These are phyloP conservation scores for Boletus semigastroideus DNA, from an alignment of 1,284 basidiomycete genomes.

Conservation along the genomic window DNA sequence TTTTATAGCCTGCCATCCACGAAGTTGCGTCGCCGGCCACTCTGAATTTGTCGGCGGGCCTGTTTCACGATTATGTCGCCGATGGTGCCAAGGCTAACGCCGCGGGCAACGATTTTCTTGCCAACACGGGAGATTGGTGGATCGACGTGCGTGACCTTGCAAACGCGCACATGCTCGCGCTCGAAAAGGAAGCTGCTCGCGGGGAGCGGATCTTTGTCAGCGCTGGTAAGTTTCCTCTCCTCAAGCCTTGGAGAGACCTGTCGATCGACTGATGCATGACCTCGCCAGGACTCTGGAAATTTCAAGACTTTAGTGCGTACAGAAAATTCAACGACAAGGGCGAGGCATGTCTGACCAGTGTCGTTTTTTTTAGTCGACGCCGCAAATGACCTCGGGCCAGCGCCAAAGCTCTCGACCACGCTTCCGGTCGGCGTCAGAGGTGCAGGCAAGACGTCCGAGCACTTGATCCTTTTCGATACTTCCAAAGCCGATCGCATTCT, in stretches of 20 bases:
- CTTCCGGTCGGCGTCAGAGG: constrained; percentile 35
- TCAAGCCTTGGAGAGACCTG: not conserved
- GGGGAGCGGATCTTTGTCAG: constrained; percentile 58
- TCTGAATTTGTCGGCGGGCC: constrained; percentile 49
- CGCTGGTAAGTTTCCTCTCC: constrained; percentile 29
- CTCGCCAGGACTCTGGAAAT: constrained; percentile 25
- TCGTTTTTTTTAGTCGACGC: constrained; percentile 23
- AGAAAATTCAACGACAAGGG: not conserved
- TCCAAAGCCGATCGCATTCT: constrained; percentile 44
- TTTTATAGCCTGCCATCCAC: constrained; percentile 46
- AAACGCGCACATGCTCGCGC: constrained; percentile 53
- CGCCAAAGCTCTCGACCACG: constrained; percentile 19
- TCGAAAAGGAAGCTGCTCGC: constrained; percentile 54
- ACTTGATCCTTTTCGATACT: constrained; percentile 30
- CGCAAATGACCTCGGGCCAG: constrained; percentile 29
- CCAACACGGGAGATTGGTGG: constrained; percentile 37
- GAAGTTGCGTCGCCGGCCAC: constrained; percentile 37
- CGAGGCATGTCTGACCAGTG: not conserved
- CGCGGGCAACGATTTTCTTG: constrained; percentile 31
- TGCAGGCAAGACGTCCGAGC: constrained; percentile 37
- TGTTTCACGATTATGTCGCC: constrained; percentile 37
- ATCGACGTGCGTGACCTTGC: constrained; percentile 48
- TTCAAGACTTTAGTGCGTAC: constrained; percentile 33
- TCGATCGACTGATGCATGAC: not conserved
- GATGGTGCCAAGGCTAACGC: constrained; percentile 17